Conservation (phyloP, 2,329 filamentous ascomycete species). For the Xylariaceae sp. region DNA sequence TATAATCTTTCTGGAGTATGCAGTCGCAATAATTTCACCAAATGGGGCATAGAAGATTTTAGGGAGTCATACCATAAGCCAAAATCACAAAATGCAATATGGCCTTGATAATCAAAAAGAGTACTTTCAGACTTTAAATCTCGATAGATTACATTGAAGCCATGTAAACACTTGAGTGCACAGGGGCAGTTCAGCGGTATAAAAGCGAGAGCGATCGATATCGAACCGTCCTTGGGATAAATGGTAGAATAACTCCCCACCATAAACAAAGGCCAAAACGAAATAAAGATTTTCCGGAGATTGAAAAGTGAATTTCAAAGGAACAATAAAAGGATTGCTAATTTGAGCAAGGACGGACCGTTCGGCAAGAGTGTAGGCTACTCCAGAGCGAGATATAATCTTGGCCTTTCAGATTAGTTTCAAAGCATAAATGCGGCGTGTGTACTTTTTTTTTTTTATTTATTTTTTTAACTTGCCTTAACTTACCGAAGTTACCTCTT, state of each 20-base stretch:
- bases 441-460: no score
- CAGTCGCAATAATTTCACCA: background rate
- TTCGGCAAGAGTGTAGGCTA: slow-evolving; percentile 94
- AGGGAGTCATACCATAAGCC: slow-evolving; percentile 65
- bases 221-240: slow-evolving; percentile 97
- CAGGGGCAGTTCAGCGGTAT: slow-evolving; percentile 96
- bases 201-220: slow-evolving; percentile 95
- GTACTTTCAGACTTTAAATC: slow-evolving; percentile 86
- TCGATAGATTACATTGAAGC: slow-evolving; percentile 96
- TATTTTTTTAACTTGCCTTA: slow-evolving; percentile 99
- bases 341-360: slow-evolving; percentile 97
- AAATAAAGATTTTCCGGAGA: slow-evolving; percentile 98
- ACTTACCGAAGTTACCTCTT: slow-evolving; percentile 98
- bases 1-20: background rate
- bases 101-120: slow-evolving; percentile 93
- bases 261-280: slow-evolving; percentile 95
- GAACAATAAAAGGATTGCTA: slow-evolving; percentile 99
- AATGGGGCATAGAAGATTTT: background rate
- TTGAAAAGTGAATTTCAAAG: slow-evolving; percentile 98
- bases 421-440: slow-evolving; percentile 94
- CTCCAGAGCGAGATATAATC: slow-evolving; percentile 97
- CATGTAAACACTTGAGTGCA: slow-evolving; percentile 93
- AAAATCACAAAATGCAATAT: slow-evolving; percentile 97
- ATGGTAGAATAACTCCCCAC: slow-evolving; percentile 96
- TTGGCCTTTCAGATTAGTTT: slow-evolving; percentile 99